Evolutionary conservation across 2,329 filamentous ascomycete species (phyloP), one percentile per base, ranked within the genome.

Genomic region (Drechslerella coelobrocha): DNA sequence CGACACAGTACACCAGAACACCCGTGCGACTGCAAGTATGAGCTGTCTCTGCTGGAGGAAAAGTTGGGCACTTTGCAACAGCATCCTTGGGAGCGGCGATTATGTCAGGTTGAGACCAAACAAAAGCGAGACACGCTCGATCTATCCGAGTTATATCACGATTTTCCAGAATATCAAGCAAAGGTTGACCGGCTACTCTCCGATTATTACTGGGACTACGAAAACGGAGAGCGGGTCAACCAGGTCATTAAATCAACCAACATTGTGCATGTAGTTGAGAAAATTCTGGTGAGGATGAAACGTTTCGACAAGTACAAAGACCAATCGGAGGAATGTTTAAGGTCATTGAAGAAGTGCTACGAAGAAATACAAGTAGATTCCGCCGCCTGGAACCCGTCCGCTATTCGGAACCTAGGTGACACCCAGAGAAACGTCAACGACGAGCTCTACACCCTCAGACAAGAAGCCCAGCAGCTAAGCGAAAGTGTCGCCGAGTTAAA

Each of bases 21-120:
- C 19, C 63, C 57, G 9, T 69, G 63, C 52, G 63, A 69, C 39
- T 69, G 63, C 39, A 69, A 69, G 50, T 69, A 69, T 27, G 63
- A 69, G 12, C 51, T 69, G 19, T 69, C 63, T 10, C 56, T 69
- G 2, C 56, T 69, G 7, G 63, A 69, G 31, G 63, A 61, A 48
- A 69, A 48, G 48, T 37, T 69, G 12, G 63, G 63, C 14, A 50
- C 43, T 2, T 51, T 61, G 1, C 34, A 45, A 29, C 27, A 69
- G n/a, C 63, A 69, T 19, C 56, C 63, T 10, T 69, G 57, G 41
- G 63, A 69, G 21, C 51, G 34, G 29, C 50, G 57, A 21, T 26
- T 69, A 6, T 53, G 27, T 8, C 21, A 27, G 12, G 12, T 69
- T 7, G 57, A 69, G 43, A 19, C 6, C 21, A 69, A 57, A 39